phyloP scores from a whole-genome alignment of 495 filamentous ascomycete species.

The Penicillium atrosanguineum region DNA sequence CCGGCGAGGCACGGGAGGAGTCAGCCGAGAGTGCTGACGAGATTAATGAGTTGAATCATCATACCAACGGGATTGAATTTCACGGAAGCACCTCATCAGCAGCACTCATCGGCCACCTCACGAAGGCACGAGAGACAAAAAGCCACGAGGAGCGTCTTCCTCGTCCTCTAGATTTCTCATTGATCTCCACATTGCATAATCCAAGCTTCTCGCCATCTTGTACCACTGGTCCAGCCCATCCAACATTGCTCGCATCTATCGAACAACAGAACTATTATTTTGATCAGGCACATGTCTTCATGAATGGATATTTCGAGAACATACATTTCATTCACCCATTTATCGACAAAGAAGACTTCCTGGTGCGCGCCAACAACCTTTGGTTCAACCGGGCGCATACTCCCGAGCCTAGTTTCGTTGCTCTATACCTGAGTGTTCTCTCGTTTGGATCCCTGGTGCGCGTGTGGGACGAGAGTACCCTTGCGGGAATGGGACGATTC shows the following conservation, averaged over 20 bases:
- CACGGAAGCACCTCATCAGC: conserved; percentile 41
- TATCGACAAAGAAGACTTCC: conserved; percentile 41
- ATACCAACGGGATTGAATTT: conserved; percentile 41
- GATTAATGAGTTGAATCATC: conserved; percentile 38
- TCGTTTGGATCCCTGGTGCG: conserved; percentile 39
- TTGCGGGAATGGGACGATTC: conserved; percentile 38
- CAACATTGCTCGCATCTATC: conserved; percentile 9
- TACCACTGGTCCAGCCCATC: conserved; percentile 24
- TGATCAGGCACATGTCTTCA: conserved; percentile 40
- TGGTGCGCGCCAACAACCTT: conserved; percentile 34
- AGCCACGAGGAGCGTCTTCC: conserved; percentile 13
- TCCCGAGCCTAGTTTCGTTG: conserved; percentile 38
- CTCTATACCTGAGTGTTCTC: conserved; percentile 39
- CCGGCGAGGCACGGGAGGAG: conserved; percentile 22
- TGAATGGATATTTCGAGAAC: conserved; percentile 45
- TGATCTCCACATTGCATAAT: conserved; percentile 41
- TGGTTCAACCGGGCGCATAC: conserved; percentile 34
- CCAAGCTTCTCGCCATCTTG: conserved; percentile 36
- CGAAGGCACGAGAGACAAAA: conserved; percentile 30
- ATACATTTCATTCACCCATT: conserved; percentile 43
- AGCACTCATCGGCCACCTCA: conserved; percentile 32
- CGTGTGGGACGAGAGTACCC: conserved; percentile 37
- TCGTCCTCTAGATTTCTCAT: conserved; percentile 21
- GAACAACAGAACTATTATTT: conserved; percentile 41
- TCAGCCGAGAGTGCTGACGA: conserved; percentile 30